phyloP scores from a whole-genome alignment of 495 filamentous ascomycete genomes.

The Annulohypoxylon stygium region DNA sequence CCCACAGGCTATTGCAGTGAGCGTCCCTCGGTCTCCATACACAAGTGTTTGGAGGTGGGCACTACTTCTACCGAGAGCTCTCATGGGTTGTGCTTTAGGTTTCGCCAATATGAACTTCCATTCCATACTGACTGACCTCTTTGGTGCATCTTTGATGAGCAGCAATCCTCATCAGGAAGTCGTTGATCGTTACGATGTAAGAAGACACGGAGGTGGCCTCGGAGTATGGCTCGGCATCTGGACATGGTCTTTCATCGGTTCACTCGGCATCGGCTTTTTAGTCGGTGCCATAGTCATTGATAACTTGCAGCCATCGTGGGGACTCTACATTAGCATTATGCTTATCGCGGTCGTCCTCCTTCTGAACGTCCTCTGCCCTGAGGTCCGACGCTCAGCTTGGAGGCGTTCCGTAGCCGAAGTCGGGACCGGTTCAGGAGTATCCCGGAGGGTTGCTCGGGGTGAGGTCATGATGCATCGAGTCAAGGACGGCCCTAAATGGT shows the following conservation, averaged over 20 bases:
- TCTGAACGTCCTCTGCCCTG: conserved; percentile 74
- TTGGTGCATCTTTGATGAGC: conserved; percentile 78
- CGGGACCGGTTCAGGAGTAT: conserved; percentile 65
- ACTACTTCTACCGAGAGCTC: conserved; percentile 70
- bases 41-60: conserved; percentile 68
- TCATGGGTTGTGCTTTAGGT: conserved; percentile 76
- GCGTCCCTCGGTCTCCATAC: conserved; percentile 66
- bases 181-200: conserved; percentile 71
- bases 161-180: conserved; percentile 77
- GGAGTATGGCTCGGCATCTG: conserved; percentile 83
- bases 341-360: conserved; percentile 70
- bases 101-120: conserved; percentile 83
- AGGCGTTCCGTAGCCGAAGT: conserved; percentile 75
- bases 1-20: conserved; percentile 76
- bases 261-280: conserved; percentile 75
- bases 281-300: conserved; percentile 76
- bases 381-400: conserved; percentile 73
- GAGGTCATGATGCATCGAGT: conserved; percentile 81
- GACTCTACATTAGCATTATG: conserved; percentile 77
- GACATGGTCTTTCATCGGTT: conserved; percentile 79
- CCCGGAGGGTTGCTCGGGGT: conserved; percentile 72
- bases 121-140: conserved; percentile 77
- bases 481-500: conserved; percentile 75
- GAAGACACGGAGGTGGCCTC: conserved; percentile 79
- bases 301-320: conserved; percentile 71